A percentile compares a stretch with the other conserved stretches of the same genome.
phyloP scores from a whole-genome alignment of 2,329 filamentous ascomycete genomes.

The Botryotinia calthae region DNA sequence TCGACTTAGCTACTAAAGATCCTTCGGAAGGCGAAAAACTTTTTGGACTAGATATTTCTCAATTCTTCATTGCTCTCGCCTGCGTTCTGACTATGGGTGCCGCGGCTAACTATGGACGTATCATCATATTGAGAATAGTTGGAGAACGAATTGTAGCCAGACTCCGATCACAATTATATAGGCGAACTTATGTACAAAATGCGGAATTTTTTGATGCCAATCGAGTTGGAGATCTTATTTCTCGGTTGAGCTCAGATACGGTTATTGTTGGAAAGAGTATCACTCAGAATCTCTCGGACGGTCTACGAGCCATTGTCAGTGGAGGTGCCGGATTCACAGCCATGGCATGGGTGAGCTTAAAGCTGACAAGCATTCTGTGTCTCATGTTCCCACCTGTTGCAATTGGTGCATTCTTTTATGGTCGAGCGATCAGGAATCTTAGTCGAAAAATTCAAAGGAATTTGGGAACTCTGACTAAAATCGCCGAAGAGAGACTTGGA shows the following conservation, averaged over 20 bases:
- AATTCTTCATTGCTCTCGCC: constrained; percentile 84
- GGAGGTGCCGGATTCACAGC: constrained; percentile 84
- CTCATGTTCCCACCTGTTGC: constrained; percentile 90
- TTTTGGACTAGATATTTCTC: constrained; percentile 79
- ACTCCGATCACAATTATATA: constrained; percentile 84
- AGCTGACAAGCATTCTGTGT: constrained; percentile 81
- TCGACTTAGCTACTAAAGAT: constrained; percentile 83
- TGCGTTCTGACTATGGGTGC: constrained; percentile 79
- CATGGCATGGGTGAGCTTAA: constrained; percentile 94
- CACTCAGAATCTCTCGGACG: constrained; percentile 95
- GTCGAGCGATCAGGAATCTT: constrained; percentile 80
- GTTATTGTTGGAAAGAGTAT: constrained; percentile 98
- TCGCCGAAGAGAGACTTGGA: constrained; percentile 94
- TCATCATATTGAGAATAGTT: constrained; percentile 88
- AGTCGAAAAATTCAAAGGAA: constrained; percentile 94
- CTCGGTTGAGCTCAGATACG: constrained; percentile 90
- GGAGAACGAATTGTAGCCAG: constrained; percentile 92
- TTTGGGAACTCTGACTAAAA: constrained; percentile 88
- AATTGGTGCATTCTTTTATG: constrained; percentile 87
- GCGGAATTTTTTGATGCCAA: constrained; percentile 99
- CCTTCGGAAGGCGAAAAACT: constrained; percentile 64
- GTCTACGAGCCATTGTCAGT: constrained; percentile 85
- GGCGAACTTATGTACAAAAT: constrained; percentile 92
- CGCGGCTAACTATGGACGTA: constrained; percentile 87
- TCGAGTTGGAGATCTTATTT: constrained; percentile 92